Evolutionary conservation across 441 rosid species (phyloP).

Genomic region (Mallotus repandus): DNA sequence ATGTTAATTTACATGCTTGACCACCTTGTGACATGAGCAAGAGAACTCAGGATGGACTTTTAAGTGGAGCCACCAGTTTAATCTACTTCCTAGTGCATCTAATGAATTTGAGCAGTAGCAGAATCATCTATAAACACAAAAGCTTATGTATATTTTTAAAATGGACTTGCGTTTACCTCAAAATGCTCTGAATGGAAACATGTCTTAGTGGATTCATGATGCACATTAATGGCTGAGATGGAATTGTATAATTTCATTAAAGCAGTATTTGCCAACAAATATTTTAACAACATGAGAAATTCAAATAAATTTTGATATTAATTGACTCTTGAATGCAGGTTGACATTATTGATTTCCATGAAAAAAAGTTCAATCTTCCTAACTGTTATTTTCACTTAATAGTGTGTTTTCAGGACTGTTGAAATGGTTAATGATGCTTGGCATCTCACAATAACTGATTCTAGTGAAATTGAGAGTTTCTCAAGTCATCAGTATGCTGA

Average conservation of each 20-base stretch:
- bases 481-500: conserved; percentile 36
- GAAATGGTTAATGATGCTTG: conserved; percentile 76
- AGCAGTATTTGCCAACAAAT: background rate
- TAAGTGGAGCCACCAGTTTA: background rate
- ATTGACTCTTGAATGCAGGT: background rate
- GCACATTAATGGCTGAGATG: background rate
- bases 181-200: background rate
- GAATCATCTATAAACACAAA: background rate
- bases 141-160: background rate
- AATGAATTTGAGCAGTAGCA: background rate
- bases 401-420: conserved; percentile 77
- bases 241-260: background rate
- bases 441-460: conserved; percentile 43
- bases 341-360: background rate
- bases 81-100: conserved; percentile 7
- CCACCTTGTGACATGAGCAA: conserved; percentile 1
- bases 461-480: conserved; percentile 41
- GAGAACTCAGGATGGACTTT: background rate
- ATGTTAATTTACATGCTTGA: conserved; percentile 17
- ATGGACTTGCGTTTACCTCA: background rate
- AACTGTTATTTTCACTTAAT: conserved; percentile 4
- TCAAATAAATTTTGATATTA: background rate
- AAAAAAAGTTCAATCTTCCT: background rate
- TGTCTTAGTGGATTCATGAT: background rate
- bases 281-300: background rate